These are phyloP conservation scores for Sindora glabra DNA, from an alignment of 306 rosid species.

Conservation along the genomic window DNA sequence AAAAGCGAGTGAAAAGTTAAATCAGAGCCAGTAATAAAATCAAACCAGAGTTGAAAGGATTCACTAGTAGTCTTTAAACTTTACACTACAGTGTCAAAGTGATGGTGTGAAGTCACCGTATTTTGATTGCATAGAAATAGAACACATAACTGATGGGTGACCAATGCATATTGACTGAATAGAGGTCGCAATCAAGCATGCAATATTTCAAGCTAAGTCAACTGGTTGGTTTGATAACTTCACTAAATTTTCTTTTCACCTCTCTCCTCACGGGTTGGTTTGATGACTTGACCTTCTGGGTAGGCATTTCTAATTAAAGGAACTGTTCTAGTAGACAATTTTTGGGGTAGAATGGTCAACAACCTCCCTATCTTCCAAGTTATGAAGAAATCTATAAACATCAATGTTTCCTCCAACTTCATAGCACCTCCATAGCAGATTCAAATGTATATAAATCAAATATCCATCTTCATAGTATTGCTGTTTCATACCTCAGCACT, in stretches of 20 bases:
- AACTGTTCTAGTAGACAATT: neutral
- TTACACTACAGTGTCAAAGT: too few species aligned
- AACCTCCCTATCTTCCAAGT: neutral
- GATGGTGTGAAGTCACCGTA: too few species aligned
- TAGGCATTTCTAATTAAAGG: neutral
- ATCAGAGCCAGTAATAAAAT: too few species aligned
- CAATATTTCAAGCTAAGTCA: too few species aligned
- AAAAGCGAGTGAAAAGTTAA: too few species aligned
- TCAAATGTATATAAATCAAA: neutral
- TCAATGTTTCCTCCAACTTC: neutral
- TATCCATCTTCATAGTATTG: neutral
- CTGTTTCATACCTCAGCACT: neutral
- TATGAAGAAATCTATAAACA: neutral
- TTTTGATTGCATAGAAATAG: too few species aligned
- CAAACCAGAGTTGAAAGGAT: too few species aligned
- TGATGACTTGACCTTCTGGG: neutral
- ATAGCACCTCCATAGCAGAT: neutral
- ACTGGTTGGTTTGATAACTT: too few species aligned
- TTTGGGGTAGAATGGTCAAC: neutral
- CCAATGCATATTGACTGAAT: too few species aligned
- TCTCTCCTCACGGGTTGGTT: neutral
- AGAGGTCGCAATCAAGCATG: too few species aligned
- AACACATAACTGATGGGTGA: too few species aligned
- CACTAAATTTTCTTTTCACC: neutral
- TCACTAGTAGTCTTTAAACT: too few species aligned